Percentiles rank a stretch among this genome's conserved stretches.
These are phyloP conservation scores for Gastroboletus turbinatus DNA, from an alignment of 1,284 basidiomycete genomes.

Conservation along the genomic window DNA sequence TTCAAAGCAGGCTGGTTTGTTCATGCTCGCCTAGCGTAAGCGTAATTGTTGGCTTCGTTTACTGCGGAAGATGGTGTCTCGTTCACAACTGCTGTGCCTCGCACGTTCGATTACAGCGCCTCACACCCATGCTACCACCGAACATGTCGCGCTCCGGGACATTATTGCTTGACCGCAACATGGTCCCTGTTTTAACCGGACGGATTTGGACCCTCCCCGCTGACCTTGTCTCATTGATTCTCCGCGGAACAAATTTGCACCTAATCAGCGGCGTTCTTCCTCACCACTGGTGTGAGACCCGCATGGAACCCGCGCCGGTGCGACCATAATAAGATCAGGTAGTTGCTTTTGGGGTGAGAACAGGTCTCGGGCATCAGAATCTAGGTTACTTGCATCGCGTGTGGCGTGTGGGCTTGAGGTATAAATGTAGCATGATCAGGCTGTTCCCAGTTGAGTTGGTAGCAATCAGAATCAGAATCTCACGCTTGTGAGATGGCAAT, in stretches of 20 bases:
- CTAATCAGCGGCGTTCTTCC: not conserved
- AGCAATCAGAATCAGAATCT: no score
- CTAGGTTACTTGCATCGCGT: no score
- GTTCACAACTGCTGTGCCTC: not conserved
- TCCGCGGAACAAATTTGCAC: no score
- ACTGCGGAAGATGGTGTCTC: not conserved
- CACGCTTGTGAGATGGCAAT: no score
- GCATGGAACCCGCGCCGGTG: not conserved
- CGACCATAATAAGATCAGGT: not conserved
- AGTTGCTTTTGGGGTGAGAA: not conserved
- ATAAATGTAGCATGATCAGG: no score
- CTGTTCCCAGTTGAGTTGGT: no score
- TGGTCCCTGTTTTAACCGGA: no score
- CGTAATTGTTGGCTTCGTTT: not conserved
- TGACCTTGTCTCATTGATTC: not conserved
- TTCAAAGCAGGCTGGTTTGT: not conserved
- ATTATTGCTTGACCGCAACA: no score
- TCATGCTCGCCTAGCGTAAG: not conserved
- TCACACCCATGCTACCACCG: no score
- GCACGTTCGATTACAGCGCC: not conserved
- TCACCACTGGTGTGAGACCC: not conserved
- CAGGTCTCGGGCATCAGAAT: no score
- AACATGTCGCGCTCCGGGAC: not conserved
- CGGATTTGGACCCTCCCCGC: not conserved
- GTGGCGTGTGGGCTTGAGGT: no score